Base-by-base conservation (phyloP, 2,329 filamentous ascomycete species). In the Beauveria asiatica region DNA sequence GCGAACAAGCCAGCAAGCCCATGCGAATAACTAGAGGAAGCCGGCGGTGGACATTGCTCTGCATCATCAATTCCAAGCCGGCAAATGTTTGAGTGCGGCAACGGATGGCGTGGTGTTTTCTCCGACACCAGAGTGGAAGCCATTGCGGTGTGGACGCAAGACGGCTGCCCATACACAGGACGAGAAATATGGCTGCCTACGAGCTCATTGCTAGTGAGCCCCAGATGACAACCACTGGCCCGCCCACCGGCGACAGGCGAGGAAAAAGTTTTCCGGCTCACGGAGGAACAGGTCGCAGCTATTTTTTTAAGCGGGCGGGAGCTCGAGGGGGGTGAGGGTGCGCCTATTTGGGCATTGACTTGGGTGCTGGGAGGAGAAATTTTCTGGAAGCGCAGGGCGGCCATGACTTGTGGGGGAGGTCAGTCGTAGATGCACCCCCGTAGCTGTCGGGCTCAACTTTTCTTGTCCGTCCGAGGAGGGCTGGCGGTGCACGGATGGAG, bases 181-280 rank as follows among this genome's bases (percentile, higher is more conserved):
- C 49, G 57, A 53, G 49, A 59, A 59, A 59, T 59, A 53, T 53
- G 57, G 57, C 49, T 59, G 57, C 57, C 57, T 59, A 39, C 13
- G 16, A 41, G 37, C 49, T 41, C 23, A 50, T 41, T 17, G 21
- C 37, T 50, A 58, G 56, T 25, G 46, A 44, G 49, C 19, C 37
- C 37, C 48, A 45, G 57, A 45, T n/a, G 25, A 46, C 41, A 46
- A 23, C 56, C 56, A 58, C 56, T 21, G 6, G 37, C 33, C 33
- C 33, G 37, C 57, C 49, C 49, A 46, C 49, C 7, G 41, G 27
- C 25, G 25, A 30, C 39, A 59, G 49, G 57, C 48, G 49, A 53
- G 13, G 48, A 46, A 59, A 59, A 58, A 37, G 45, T 42, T 58
- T 58, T 58, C 37, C 21, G n/a, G 46, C 33, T 51, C 37, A n/a